Conservation (phyloP, 2,329 filamentous ascomycete species). For the Sporothrix curviconia region DNA sequence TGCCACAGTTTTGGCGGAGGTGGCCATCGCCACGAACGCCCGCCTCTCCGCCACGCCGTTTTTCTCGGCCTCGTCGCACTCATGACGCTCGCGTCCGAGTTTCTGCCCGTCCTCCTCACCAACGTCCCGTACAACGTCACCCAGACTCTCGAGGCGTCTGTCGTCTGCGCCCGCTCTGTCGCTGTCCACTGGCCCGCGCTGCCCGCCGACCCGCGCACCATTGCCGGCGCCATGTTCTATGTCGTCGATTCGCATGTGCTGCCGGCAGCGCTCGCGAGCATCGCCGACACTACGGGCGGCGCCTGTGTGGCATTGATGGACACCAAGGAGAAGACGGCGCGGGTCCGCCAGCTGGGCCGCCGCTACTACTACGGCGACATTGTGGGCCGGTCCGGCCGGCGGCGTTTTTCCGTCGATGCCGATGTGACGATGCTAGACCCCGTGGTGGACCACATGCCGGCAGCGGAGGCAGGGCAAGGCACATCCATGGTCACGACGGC, state of each 20-base stretch:
- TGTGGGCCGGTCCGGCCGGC: slow-evolving; percentile 21
- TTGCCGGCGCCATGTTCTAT: slow-evolving; percentile 41
- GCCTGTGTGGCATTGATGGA: slow-evolving; percentile 23
- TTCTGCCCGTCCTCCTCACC: slow-evolving; percentile 43
- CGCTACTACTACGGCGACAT: slow-evolving; percentile 29
- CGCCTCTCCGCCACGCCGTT: slow-evolving; percentile 9
- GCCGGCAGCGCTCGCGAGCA: slow-evolving; percentile 21
- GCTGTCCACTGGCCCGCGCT: slow-evolving; percentile 39
- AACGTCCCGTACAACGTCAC: slow-evolving; percentile 42
- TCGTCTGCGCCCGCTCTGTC: slow-evolving; percentile 32
- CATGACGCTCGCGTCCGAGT: slow-evolving; percentile 41
- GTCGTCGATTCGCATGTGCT: slow-evolving; percentile 27
- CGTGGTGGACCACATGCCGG: not conserved
- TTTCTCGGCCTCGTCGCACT: slow-evolving; percentile 36
- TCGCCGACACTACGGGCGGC: slow-evolving; percentile 13
- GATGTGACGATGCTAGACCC: slow-evolving; percentile 15
- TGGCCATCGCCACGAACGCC: not conserved
- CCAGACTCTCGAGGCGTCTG: slow-evolving; percentile 33
- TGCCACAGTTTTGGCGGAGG: not conserved
- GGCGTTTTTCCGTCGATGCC: slow-evolving; percentile 23
- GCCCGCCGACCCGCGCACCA: slow-evolving; percentile 40
- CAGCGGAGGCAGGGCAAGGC: not conserved
- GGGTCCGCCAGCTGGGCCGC: slow-evolving; percentile 24
- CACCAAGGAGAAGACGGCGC: slow-evolving; percentile 22
- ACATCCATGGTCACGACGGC: slow-evolving; percentile 7